phyloP scores from a whole-genome alignment of 208 protist genomes.

The Strigomonas culicis region DNA sequence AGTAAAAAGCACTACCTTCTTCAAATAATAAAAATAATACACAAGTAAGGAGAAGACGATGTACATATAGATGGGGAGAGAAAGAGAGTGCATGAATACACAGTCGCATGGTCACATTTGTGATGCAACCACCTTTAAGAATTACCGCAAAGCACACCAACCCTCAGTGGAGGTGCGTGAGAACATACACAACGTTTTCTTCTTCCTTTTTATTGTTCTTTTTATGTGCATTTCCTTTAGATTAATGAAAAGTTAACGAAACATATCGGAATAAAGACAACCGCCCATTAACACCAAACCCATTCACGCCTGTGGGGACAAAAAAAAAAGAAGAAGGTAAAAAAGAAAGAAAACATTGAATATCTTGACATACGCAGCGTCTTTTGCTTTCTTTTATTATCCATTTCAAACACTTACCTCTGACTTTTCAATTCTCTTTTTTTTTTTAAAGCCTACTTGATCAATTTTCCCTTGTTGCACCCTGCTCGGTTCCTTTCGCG shows the following conservation, averaged over 20 bases:
- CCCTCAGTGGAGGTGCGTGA: background rate
- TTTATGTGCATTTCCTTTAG: no score
- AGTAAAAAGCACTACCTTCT: background rate
- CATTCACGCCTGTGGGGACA: background rate
- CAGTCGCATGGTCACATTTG: background rate
- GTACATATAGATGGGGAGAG: constrained; percentile 12
- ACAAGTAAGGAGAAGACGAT: constrained; percentile 7
- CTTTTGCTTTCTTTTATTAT: background rate
- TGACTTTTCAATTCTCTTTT: constrained; percentile 7
- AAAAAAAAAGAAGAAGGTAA: constrained; percentile 15
- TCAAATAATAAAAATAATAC: background rate
- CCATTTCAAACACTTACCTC: background rate
- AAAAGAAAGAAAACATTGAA: constrained; percentile 10
- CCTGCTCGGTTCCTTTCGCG: constrained; percentile 24
- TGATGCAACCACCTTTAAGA: background rate
- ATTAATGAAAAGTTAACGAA: constrained; percentile 1
- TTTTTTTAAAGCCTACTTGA: background rate
- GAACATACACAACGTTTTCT: constrained; percentile 1
- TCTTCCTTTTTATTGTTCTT: constrained; percentile 10
- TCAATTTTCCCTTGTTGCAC: constrained; percentile 7
- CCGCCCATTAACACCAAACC: background rate
- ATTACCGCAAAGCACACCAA: constrained; percentile 5
- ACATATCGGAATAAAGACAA: constrained; percentile 10
- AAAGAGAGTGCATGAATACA: constrained; percentile 8
- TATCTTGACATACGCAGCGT: background rate